Evolutionary conservation across 2,329 filamentous ascomycete genomes (phyloP).

Genomic region (Colletotrichum sp.): DNA sequence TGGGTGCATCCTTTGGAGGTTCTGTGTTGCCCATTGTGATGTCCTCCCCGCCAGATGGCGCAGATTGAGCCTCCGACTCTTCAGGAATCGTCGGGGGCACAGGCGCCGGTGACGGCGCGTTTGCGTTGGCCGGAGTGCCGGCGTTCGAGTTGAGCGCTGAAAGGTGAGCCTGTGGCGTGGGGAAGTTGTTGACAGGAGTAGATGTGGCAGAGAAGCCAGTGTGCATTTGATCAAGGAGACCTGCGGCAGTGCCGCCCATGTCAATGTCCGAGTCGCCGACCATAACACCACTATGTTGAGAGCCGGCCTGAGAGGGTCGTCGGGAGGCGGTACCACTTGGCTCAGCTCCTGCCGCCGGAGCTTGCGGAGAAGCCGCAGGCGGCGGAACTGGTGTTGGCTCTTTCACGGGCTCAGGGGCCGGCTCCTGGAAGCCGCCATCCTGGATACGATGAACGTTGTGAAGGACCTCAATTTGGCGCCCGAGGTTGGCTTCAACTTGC

Average conservation of each 20-base stretch:
- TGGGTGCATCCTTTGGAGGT: slow-evolving; percentile 36
- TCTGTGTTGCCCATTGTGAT: slow-evolving; percentile 61
- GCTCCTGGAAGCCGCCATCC: slow-evolving; percentile 77
- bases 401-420: slow-evolving; percentile 47
- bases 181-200: slow-evolving; percentile 65
- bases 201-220: slow-evolving; percentile 64
- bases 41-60: slow-evolving; percentile 33
- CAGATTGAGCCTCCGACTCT: slow-evolving; percentile 15
- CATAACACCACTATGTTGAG: slow-evolving; percentile 60
- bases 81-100: slow-evolving; percentile 30
- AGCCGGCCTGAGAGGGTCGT: slow-evolving; percentile 59
- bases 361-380: slow-evolving; percentile 1
- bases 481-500: slow-evolving; percentile 75
- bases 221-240: slow-evolving; percentile 73
- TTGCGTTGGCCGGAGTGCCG: slow-evolving; percentile 59
- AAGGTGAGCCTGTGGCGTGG: slow-evolving; percentile 64
- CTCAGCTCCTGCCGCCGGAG: slow-evolving; percentile 23
- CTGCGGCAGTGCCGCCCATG: slow-evolving; percentile 69
- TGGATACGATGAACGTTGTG: slow-evolving; percentile 74
- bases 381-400: slow-evolving; percentile 31
- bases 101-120: slow-evolving; percentile 50
- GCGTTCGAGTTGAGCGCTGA: slow-evolving; percentile 61
- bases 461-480: slow-evolving; percentile 68
- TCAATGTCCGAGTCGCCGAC: slow-evolving; percentile 67
- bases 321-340: slow-evolving; percentile 44